Evolutionary conservation across 768 basidiomycete species (phyloP).

Genomic region (Mycena leptocephala): DNA sequence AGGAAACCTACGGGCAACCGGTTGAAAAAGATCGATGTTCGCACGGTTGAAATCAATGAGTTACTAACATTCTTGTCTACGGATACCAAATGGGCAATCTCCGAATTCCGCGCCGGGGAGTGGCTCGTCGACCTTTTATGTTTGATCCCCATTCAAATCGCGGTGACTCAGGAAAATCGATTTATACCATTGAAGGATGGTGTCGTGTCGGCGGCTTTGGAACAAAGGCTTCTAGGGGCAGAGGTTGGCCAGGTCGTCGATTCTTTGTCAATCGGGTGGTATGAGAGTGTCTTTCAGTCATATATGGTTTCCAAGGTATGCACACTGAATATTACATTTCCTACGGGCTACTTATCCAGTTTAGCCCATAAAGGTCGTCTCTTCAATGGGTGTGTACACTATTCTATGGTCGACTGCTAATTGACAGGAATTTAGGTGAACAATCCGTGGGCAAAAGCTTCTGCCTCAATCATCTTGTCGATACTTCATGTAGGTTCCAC

Average conservation of each 20-base stretch:
- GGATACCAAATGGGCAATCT: constrained; percentile 48
- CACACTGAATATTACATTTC: background rate
- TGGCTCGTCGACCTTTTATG: constrained; percentile 76
- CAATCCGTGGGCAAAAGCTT: constrained; percentile 78
- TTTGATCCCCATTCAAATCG: constrained; percentile 76
- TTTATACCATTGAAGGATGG: constrained; percentile 73
- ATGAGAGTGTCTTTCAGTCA: constrained; percentile 58
- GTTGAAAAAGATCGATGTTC: constrained; percentile 56
- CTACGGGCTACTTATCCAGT: background rate
- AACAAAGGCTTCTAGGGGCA: constrained; percentile 70
- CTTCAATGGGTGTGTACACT: constrained; percentile 67
- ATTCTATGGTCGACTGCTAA: background rate
- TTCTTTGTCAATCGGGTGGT: constrained; percentile 66
- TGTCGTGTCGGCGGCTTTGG: constrained; percentile 63
- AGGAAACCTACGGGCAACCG: constrained; percentile 67
- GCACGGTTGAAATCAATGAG: constrained; percentile 43
- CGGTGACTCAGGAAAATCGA: constrained; percentile 70
- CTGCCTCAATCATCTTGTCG: constrained; percentile 71
- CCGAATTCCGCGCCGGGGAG: constrained; percentile 64
- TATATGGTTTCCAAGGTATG: constrained; percentile 71
- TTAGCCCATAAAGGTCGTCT: constrained; percentile 75
- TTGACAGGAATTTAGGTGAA: constrained; percentile 56
- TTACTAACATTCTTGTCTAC: constrained; percentile 42
- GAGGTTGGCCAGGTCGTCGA: constrained; percentile 71
- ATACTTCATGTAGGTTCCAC: constrained; percentile 62